Evolutionary conservation across 2,329 filamentous ascomycete genomes (phyloP), one percentile per base, ranked within the genome.

Genomic region (Coniochaeta sp.): DNA sequence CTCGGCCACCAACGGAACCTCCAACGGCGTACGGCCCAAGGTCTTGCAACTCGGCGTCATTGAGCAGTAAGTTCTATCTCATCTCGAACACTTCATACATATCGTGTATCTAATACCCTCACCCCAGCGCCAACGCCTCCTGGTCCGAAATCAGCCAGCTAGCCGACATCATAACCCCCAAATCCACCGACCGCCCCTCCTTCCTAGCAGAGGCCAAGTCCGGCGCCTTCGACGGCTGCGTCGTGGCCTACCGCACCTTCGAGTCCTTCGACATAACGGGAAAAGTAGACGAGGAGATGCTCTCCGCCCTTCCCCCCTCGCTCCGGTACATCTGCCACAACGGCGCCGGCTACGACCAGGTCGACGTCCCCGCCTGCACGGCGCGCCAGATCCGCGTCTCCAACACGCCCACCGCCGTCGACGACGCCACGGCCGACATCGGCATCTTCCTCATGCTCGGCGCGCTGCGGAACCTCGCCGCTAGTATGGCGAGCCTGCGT

Each of bases 341-440:
- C 58, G 81, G 88, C 55, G 88, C 90, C 52, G 91, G 91, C 32
- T 95, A 95, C 69, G 90, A 95, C 67, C 86, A 91, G 66, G 76
- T 95, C 56, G 85, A 91, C 65, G 75, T 91, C 8, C 66, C 78
- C 46, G 85, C 86, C 33, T 92, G 88, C 72, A 86, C 82, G 9
- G 72, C 74, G 1, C 82, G 81, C 50, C 73, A 74, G 22, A 78
- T 95, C 57, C 77, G 73, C 38, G 86, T 95, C 30, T 90, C 87
- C 57, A 94, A 95, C 67, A 85, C 87, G 1, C 90, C 89, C n/a
- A 84, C 80, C 0, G 86, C 87, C 26, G 87, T 91, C 40, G 85
- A 94, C 66, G 87, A 94, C 65, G 82, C 89, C 32, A 95, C 90
- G 0, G 90, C 90, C 52, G 90, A 95, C 66, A 78, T 83, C 7